These are phyloP conservation scores for Cladobotryum mycophilum DNA, from an alignment of 2,329 filamentous ascomycete species.

Conservation along the genomic window DNA sequence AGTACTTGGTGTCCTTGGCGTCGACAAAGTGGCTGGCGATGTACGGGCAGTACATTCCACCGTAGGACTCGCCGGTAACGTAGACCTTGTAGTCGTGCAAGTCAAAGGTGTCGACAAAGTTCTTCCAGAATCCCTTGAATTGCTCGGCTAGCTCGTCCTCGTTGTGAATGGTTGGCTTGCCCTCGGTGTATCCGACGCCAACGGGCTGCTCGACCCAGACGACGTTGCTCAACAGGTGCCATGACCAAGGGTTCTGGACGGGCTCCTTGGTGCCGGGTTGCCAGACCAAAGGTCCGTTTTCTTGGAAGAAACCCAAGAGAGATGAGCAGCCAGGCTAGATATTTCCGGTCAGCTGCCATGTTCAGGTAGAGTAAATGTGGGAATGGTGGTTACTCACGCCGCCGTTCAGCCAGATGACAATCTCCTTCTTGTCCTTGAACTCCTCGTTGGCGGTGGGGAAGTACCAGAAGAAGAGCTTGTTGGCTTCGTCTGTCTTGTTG, in stretches of 20 bases:
- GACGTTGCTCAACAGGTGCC: constrained; percentile 45
- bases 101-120: constrained; percentile 66
- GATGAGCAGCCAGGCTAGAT: constrained; percentile 48
- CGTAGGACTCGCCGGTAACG: constrained; percentile 66
- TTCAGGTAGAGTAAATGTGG: background rate
- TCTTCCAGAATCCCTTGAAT: constrained; percentile 73
- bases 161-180: constrained; percentile 55
- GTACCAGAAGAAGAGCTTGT: constrained; percentile 61
- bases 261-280: constrained; percentile 63
- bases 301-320: constrained; percentile 63
- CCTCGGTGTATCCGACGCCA: constrained; percentile 62
- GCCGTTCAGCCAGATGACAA: constrained; percentile 58
- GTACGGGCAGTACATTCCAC: constrained; percentile 62
- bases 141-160: constrained; percentile 64
- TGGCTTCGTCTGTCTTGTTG: constrained; percentile 33
- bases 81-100: constrained; percentile 64
- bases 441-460: constrained; percentile 48
- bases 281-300: constrained; percentile 71
- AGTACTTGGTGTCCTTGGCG: constrained; percentile 57
- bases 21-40: constrained; percentile 69
- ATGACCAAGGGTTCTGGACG: constrained; percentile 62
- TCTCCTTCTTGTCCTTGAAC: constrained; percentile 45
- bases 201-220: constrained; percentile 68
- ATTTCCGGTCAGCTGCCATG: background rate
- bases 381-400: constrained; percentile 27